Conservation (phyloP, 495 filamentous ascomycete species). For the Hypoxylon trugodes region DNA sequence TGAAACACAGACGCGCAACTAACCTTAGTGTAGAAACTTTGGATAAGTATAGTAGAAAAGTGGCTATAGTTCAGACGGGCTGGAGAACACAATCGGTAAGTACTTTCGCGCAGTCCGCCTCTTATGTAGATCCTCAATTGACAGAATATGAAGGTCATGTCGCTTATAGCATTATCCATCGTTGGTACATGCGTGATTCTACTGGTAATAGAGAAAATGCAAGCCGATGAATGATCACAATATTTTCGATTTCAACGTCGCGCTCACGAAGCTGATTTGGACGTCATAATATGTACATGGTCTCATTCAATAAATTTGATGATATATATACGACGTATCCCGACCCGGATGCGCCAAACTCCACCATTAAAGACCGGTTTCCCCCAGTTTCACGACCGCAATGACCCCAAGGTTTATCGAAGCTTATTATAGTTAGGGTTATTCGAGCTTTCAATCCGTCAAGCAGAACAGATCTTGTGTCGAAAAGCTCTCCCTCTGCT, state of each 20-base stretch:
- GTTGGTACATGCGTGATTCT: conserved; percentile 75
- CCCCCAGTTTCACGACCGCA: conserved; percentile 1
- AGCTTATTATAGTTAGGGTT: background rate
- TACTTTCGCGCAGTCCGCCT: background rate
- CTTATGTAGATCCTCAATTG: background rate
- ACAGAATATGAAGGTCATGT: conserved; percentile 65
- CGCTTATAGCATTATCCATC: conserved; percentile 78
- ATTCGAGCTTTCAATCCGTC: conserved; percentile 6
- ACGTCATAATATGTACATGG: conserved; percentile 36
- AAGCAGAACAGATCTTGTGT: conserved; percentile 47
- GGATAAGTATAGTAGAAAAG: conserved; percentile 78
- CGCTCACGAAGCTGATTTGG: background rate
- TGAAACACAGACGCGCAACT: background rate
- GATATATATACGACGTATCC: conserved; percentile 12
- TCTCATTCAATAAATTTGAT: conserved; percentile 15
- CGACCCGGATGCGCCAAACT: conserved; percentile 16
- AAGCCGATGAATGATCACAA: conserved; percentile 11
- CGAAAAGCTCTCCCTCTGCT: conserved; percentile 23
- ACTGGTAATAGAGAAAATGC: conserved; percentile 50
- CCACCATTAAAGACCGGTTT: conserved; percentile 12
- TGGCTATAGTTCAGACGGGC: conserved; percentile 89
- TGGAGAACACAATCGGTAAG: conserved; percentile 88
- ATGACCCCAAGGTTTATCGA: background rate
- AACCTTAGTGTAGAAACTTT: conserved; percentile 64
- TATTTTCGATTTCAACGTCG: background rate